phyloP scores from a whole-genome alignment of 345 rosid genomes.

The Dipteronia dyeriana region DNA sequence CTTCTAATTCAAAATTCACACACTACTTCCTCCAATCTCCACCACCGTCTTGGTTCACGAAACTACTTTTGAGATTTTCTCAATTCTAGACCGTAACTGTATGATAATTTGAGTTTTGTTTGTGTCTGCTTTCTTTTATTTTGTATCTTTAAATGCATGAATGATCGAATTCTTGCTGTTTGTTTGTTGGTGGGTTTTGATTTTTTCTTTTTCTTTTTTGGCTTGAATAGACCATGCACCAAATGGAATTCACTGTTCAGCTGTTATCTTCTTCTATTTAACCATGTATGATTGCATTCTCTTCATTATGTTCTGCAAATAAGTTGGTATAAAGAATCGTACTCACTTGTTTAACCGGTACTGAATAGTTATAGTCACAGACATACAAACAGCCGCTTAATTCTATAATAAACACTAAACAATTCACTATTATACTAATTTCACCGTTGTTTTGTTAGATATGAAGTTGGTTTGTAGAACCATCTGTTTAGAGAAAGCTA shows the following conservation, averaged over 20 bases:
- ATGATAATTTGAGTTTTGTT: neutral
- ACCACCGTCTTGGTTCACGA: neutral
- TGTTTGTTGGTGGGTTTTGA: slow-evolving; percentile 1
- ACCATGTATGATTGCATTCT: neutral
- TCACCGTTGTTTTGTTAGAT: slow-evolving; percentile 2
- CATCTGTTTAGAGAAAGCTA: neutral
- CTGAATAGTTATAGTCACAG: no score
- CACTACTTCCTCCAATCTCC: no score
- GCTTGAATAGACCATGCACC: neutral
- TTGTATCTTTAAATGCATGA: neutral
- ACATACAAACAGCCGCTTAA: neutral
- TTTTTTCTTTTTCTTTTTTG: slow-evolving; percentile 15
- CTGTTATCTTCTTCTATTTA: neutral
- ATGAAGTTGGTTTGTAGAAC: neutral
- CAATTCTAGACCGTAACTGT: neutral
- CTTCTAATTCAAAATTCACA: neutral
- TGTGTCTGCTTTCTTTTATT: neutral
- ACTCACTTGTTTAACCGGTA: neutral
- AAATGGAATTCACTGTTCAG: neutral
- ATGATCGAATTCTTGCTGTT: neutral
- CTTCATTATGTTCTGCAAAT: neutral
- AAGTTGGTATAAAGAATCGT: slow-evolving; percentile 5
- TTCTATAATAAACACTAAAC: neutral
- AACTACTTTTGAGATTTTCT: neutral
- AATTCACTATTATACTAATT: neutral